Evolutionary conservation across 495 filamentous ascomycete genomes (phyloP).

Genomic region (Lasiosphaeria ovina): DNA sequence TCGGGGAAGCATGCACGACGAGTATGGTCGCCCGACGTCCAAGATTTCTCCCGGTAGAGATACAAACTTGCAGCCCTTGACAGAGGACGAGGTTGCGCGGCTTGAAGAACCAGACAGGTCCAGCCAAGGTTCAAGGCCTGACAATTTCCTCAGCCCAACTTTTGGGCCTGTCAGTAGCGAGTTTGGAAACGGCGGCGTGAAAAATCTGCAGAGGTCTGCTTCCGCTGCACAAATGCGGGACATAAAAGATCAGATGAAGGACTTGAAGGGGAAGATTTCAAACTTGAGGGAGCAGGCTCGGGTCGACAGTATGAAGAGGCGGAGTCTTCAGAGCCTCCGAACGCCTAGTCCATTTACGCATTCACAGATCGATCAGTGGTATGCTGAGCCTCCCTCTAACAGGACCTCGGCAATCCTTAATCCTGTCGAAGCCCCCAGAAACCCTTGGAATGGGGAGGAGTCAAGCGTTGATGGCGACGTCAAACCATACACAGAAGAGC

Average conservation of each 20-base stretch:
- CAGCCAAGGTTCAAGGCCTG: constrained; percentile 29
- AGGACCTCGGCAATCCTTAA: constrained; percentile 21
- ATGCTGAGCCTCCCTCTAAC: constrained; percentile 48
- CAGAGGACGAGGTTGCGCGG: constrained; percentile 37
- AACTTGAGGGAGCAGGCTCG: constrained; percentile 76
- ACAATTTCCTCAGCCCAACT: constrained; percentile 40
- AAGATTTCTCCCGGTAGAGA: constrained; percentile 25
- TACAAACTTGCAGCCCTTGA: constrained; percentile 35
- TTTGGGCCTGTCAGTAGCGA: constrained; percentile 34
- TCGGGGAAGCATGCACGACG: constrained; percentile 23
- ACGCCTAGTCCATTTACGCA: constrained; percentile 83
- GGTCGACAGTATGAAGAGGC: constrained; percentile 76
- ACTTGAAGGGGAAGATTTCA: constrained; percentile 87
- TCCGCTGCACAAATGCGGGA: constrained; percentile 74
- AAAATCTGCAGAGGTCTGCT: constrained; percentile 48
- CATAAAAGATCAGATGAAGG: constrained; percentile 89
- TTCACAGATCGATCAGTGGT: constrained; percentile 67
- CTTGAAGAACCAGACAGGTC: constrained; percentile 23
- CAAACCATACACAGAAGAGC: neutral
- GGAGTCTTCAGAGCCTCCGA: constrained; percentile 79
- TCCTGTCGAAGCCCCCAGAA: constrained; percentile 15
- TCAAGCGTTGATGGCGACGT: constrained; percentile 29
- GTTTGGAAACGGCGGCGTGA: constrained; percentile 12
- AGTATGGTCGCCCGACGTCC: constrained; percentile 19
- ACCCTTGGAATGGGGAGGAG: constrained; percentile 38